Conservation (phyloP, 805 yeast genomes). For the Pichia deserticola region DNA sequence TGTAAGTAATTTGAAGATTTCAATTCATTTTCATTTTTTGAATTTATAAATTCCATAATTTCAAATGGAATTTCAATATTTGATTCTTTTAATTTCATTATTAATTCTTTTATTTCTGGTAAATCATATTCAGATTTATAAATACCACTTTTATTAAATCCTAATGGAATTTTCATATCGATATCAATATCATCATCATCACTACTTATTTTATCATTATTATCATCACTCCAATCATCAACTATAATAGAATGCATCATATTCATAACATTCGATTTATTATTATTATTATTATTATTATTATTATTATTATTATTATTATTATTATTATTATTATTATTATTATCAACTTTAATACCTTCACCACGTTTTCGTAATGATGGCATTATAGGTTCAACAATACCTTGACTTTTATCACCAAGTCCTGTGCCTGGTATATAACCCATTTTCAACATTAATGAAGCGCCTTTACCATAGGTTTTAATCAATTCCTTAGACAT, state of each 20-base stretch:
- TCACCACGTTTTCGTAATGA: conserved; percentile 55
- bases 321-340: conserved; percentile 21
- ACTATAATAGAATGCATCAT: conserved; percentile 9
- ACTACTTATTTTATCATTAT: conserved; percentile 22
- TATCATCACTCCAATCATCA: conserved; percentile 11
- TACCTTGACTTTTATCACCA: conserved; percentile 70
- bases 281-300: too few species aligned
- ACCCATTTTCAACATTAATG: conserved; percentile 76
- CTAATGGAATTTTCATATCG: conserved; percentile 1
- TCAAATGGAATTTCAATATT: conserved; percentile 31
- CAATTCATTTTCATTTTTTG: background rate
- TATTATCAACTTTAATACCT: conserved; percentile 66
- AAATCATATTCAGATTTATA: conserved; percentile 9
- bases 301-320: too few species aligned
- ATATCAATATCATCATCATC: conserved; percentile 20
- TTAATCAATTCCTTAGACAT: conserved; percentile 1
- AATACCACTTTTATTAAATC: conserved; percentile 10
- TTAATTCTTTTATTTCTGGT: conserved; percentile 30
- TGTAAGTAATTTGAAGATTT: conserved; percentile 6
- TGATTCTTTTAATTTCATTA: conserved; percentile 30
- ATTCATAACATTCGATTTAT: background rate
- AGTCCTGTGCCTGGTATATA: conserved; percentile 77
- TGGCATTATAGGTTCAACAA: conserved; percentile 71
- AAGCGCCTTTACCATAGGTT: conserved; percentile 79
- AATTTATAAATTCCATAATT: conserved; percentile 29